Conservation (phyloP, 2,329 filamentous ascomycete species). For the Podosphaera xanthii region DNA sequence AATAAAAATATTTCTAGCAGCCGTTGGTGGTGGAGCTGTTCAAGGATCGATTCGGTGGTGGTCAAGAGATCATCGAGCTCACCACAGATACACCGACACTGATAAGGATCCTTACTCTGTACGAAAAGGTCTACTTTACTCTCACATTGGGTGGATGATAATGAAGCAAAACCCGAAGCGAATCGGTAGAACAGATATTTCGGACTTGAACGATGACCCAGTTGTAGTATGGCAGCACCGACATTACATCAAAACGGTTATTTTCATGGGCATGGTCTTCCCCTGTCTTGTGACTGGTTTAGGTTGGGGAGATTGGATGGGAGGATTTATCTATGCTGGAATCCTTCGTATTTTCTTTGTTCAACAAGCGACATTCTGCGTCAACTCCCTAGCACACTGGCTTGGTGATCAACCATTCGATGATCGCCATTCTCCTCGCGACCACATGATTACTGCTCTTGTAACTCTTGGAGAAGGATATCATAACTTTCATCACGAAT, state of each 20-base stretch:
- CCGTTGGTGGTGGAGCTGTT: slow-evolving; percentile 60
- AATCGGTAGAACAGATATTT: slow-evolving; percentile 70
- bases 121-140: slow-evolving; percentile 69
- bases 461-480: slow-evolving; percentile 75
- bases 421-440: slow-evolving; percentile 75
- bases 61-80: slow-evolving; percentile 66
- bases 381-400: slow-evolving; percentile 81
- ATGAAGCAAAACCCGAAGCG: slow-evolving; percentile 85
- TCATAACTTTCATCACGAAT: slow-evolving; percentile 93
- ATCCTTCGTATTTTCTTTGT: slow-evolving; percentile 77
- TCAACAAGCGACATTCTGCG: slow-evolving; percentile 80
- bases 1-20: slow-evolving; percentile 62
- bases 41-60: slow-evolving; percentile 79
- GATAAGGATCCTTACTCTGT: slow-evolving; percentile 84
- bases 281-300: slow-evolving; percentile 56
- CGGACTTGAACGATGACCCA: slow-evolving; percentile 66
- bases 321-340: slow-evolving; percentile 66
- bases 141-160: slow-evolving; percentile 74
- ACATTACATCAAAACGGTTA: slow-evolving; percentile 60
- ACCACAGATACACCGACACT: slow-evolving; percentile 82
- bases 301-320: slow-evolving; percentile 58
- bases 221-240: slow-evolving; percentile 76
- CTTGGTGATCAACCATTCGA: slow-evolving; percentile 83
- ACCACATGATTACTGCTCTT: slow-evolving; percentile 67
- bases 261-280: slow-evolving; percentile 55